Conservation (phyloP, 495 filamentous ascomycete species). For the Gamarada debralockiae region DNA sequence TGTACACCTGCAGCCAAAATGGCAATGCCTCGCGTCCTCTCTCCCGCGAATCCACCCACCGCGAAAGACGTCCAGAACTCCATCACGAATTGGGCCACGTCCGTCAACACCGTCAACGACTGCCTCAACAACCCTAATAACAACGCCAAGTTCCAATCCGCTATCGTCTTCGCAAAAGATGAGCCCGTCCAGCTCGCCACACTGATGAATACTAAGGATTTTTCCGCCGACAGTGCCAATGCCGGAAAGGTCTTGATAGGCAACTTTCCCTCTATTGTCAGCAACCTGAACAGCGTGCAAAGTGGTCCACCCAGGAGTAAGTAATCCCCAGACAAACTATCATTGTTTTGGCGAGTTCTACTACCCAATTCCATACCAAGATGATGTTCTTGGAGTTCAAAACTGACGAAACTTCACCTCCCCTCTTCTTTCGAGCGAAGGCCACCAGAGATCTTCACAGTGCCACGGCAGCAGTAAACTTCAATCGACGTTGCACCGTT, state of each 20-base stretch:
- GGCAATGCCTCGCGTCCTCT: conserved; percentile 1
- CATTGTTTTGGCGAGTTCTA: too few species aligned
- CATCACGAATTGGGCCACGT: conserved; percentile 3
- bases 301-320: too few species aligned
- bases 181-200: conserved; percentile 4
- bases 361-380: too few species aligned
- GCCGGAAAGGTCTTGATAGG: conserved; percentile 9
- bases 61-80: conserved; percentile 8
- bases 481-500: conserved; percentile 9
- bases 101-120: conserved; percentile 10
- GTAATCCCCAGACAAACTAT: too few species aligned
- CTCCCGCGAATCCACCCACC: conserved; percentile 3
- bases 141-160: conserved; percentile 3
- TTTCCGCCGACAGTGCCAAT: conserved; percentile 3
- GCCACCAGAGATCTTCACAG: conserved; percentile 3
- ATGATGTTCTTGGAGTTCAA: too few species aligned
- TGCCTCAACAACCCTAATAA: conserved; percentile 9
- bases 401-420: too few species aligned
- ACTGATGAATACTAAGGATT: conserved; percentile 1
- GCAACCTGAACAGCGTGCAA: conserved; percentile 7
- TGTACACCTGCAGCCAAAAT: not conserved
- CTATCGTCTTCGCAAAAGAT: conserved; percentile 11
- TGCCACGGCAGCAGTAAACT: conserved; percentile 11
- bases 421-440: too few species aligned
- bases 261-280: conserved; percentile 11